Evolutionary conservation across 208 protist species (phyloP), one percentile per base, ranked within the genome.

Genomic region (Trypanosoma platydactyli): DNA sequence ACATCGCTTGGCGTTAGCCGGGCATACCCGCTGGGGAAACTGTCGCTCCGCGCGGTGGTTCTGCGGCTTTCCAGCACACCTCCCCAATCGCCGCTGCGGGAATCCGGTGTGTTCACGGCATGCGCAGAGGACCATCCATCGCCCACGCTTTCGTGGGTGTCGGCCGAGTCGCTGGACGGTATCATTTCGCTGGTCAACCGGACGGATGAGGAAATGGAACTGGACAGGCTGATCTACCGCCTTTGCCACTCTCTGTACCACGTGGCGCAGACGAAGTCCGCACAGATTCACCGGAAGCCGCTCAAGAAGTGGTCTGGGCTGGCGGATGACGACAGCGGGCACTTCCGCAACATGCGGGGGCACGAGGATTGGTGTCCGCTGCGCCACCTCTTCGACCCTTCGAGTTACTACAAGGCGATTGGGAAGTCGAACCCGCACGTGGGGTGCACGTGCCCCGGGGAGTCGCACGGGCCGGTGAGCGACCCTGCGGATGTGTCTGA

Each of bases 341-440:
- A 80, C 44, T 84, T 88, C 69, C 73, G 56, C 59, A 93, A 93
- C 70, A 93, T 93, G 87, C 79, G 77, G 44, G 73, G 77, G 42
- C 68, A 85, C n/a, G 53, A 73, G 50, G 87, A 88, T 56, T 93
- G 87, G 84, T 84, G 84, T 70, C 87, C 87, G n/a, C 77, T 93
- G 64, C 70, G 86, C 53, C 87, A 93, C 62, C 78, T 93, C 49
- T 93, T 93, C 49, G 81, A 93, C 52, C 83, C 87, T 5, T 76
- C 76, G 50, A 71, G 70, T 24, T 93, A 87, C 66, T 93, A 85
- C 70, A 66, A 29, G n/a, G 56, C 68, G 57, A 54, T 68, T 66
- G 58, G 54, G 58, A 48, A 13, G 40, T 56, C 44, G 42, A 66
- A 49, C 35, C 54, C 41, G 42, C 57, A 53, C 57, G 68, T 72